Evolutionary conservation across 768 basidiomycete genomes (phyloP).

Genomic region (Psilocybe subaeruginosa): DNA sequence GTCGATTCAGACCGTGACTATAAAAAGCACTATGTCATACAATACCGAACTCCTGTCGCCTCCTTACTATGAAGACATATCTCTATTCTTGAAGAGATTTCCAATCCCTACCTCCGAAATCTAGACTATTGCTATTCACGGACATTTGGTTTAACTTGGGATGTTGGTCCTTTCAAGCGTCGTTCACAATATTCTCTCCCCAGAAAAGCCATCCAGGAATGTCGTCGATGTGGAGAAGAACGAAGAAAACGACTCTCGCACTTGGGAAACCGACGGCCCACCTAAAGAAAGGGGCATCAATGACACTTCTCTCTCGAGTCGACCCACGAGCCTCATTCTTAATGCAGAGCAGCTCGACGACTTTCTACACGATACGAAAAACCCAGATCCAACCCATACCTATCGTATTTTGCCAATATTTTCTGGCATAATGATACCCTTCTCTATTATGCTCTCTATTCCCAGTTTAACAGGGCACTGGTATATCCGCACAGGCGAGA

Average conservation of each 20-base stretch:
- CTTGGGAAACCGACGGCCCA: neutral
- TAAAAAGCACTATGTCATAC: neutral
- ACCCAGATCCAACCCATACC: conserved; percentile 26
- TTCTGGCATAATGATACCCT: conserved; percentile 70
- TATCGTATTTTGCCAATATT: conserved; percentile 69
- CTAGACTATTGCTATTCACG: neutral
- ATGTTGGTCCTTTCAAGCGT: conserved; percentile 5
- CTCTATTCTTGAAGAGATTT: neutral
- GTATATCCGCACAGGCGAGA: conserved; percentile 62
- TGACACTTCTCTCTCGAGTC: neutral
- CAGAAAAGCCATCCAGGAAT: neutral
- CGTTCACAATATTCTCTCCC: neutral
- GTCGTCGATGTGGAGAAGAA: conserved; percentile 2
- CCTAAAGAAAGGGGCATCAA: too few relatives aligned
- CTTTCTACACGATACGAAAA: neutral
- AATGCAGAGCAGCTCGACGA: neutral
- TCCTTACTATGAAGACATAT: neutral
- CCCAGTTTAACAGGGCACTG: conserved; percentile 78
- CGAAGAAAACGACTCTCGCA: neutral
- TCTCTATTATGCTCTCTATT: conserved; percentile 81
- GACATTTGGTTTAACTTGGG: neutral
- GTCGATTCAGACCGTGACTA: neutral
- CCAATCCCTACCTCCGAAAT: neutral
- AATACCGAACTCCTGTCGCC: neutral
- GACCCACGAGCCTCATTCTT: neutral